phyloP scores from a whole-genome alignment of 257 asterid species.

The Solanum ahanhuiri region DNA sequence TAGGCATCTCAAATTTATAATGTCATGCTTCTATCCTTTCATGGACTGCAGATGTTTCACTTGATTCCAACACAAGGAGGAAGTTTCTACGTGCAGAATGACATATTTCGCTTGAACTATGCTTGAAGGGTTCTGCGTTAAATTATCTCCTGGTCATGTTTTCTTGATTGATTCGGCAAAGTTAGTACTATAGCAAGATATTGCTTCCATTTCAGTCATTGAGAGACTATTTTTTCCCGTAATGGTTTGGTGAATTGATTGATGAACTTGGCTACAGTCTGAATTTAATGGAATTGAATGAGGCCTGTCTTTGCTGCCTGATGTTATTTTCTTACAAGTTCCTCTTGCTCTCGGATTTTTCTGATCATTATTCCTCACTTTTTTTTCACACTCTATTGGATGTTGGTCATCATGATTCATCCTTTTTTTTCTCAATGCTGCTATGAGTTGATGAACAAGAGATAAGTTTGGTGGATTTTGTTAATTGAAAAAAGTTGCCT shows the following conservation, averaged over 20 bases:
- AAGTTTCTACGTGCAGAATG: conserved; percentile 76
- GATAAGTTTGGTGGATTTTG: not conserved
- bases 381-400: not conserved
- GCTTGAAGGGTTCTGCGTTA: conserved; percentile 29
- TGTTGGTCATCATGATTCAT: not conserved
- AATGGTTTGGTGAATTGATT: not conserved
- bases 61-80: conserved; percentile 84
- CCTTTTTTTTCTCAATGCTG: not conserved
- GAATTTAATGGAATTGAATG: not conserved
- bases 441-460: not conserved
- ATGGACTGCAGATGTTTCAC: conserved; percentile 70
- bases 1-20: not conserved
- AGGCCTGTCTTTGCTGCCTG: not conserved
- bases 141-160: not conserved
- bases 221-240: not conserved
- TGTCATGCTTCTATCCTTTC: not conserved
- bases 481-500: not conserved
- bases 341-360: not conserved
- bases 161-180: conserved; percentile 9
- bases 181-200: not conserved
- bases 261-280: not conserved
- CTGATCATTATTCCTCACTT: not conserved
- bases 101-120: conserved; percentile 86
- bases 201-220: not conserved
- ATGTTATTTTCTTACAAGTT: not conserved